Evolutionary conservation across 1,284 basidiomycete species (phyloP).

Genomic region (Acaromyces ingoldii): DNA sequence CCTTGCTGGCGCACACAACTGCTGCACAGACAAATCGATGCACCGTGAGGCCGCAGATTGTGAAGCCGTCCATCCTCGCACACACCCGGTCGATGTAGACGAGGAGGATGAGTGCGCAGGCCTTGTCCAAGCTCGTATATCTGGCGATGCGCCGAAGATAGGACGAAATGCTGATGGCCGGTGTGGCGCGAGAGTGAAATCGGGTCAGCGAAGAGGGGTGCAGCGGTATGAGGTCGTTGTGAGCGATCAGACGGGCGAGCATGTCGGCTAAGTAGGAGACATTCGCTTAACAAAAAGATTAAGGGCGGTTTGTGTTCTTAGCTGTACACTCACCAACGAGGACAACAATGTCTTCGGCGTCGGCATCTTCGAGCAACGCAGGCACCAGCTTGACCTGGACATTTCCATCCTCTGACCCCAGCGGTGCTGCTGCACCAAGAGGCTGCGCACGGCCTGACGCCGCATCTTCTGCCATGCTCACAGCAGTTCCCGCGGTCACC

Average conservation of each 20-base stretch:
- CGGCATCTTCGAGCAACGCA: constrained; percentile 42
- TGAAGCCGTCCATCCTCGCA: constrained; percentile 45
- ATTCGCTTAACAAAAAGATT: no score
- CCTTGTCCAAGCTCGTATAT: constrained; percentile 49
- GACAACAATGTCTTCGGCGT: constrained; percentile 41
- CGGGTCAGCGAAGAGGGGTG: constrained; percentile 47
- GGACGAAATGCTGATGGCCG: constrained; percentile 41
- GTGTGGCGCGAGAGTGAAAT: constrained; percentile 48
- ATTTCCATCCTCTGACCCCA: background rate
- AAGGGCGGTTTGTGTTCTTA: no score
- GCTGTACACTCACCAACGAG: constrained; percentile 39
- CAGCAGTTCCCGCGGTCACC: no score
- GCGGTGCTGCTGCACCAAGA: no score
- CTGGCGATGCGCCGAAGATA: constrained; percentile 48
- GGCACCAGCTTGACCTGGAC: constrained; percentile 17
- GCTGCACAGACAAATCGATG: constrained; percentile 50
- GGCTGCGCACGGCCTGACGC: no score
- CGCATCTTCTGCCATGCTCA: no score
- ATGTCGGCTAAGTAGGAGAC: constrained; percentile 33
- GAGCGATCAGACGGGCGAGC: constrained; percentile 42
- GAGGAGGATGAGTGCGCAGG: constrained; percentile 45
- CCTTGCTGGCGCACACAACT: constrained; percentile 47
- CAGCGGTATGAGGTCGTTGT: constrained; percentile 48
- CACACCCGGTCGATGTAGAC: constrained; percentile 51
- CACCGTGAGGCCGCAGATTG: constrained; percentile 48